Evolutionary conservation across 2,329 filamentous ascomycete species (phyloP).

Genomic region (Emmonsiellopsis sp.): DNA sequence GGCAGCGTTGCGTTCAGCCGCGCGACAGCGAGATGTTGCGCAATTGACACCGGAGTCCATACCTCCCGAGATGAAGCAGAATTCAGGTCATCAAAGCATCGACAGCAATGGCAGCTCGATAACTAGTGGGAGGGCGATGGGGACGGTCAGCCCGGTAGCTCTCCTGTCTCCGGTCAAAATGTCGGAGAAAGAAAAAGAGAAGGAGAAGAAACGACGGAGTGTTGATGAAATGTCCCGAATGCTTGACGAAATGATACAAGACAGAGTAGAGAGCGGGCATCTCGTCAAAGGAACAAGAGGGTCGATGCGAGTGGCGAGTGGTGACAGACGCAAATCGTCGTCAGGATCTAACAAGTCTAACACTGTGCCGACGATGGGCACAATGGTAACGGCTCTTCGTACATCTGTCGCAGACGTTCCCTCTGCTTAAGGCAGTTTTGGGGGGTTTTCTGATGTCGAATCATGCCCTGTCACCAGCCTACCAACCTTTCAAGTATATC

Average conservation of each 20-base stretch:
- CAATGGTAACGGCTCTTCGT: constrained; percentile 16
- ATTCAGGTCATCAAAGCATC: constrained; percentile 18
- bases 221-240: constrained; percentile 90
- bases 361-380: constrained; percentile 18
- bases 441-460: constrained; percentile 15
- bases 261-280: constrained; percentile 68
- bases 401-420: constrained; percentile 11
- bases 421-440: constrained; percentile 6
- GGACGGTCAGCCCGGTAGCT: constrained; percentile 18
- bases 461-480: constrained; percentile 4
- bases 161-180: constrained; percentile 17
- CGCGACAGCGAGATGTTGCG: constrained; percentile 74
- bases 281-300: constrained; percentile 57
- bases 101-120: constrained; percentile 21
- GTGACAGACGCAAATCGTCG: constrained; percentile 25
- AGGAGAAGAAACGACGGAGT: constrained; percentile 52
- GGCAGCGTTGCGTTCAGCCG: constrained; percentile 70
- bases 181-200: constrained; percentile 25
- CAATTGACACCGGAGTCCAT: constrained; percentile 43
- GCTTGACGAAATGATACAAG: constrained; percentile 93
- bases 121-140: constrained; percentile 10
- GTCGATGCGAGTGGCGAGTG: constrained; percentile 51
- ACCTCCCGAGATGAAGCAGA: constrained; percentile 16
- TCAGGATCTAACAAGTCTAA: constrained; percentile 14
- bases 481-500: neutral